Base-by-base conservation (phyloP, 2,329 filamentous ascomycete species). In the Dactylellina parvicollis region DNA sequence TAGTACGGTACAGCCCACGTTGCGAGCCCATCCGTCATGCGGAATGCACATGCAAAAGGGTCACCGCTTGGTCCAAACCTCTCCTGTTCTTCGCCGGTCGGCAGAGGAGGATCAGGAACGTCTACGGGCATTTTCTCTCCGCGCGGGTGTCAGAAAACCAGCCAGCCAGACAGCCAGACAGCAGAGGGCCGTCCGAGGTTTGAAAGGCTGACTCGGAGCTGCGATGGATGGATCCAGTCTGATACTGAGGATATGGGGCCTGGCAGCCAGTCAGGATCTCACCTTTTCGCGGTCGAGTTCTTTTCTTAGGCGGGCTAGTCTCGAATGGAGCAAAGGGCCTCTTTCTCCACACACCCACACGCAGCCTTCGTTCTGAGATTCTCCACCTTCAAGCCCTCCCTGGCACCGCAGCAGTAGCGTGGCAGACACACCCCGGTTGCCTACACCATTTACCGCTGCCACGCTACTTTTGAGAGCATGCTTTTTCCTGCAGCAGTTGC, bases 381-480 rank as follows among this genome's bases (percentile, higher is more conserved):
- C 66, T 72, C 66, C 66, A 72, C 66, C 32, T 50, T 20, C n/a
- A 34, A 72, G 34, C 59, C 55, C 66, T 70, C 66, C 66, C 67
- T 72, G 67, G 67, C 67, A 30, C 59, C 61, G 67, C 60, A 65
- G 67, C 67, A 72, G 52, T 65, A 71, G 67, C 67, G 67, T 72
- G 67, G 67, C 67, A 72, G 59, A 72, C 67, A 65, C 67, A 72
- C 67, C 67, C 67, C 67, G 67, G 67, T 64, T 72, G 67, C 67
- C 67, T 72, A 72, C 67, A 72, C 67, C 67, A 72, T 72, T 71
- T 72, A 72, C 67, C 67, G 67, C 67, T 72, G 67, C 67, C 67
- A 72, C 67, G 67, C 67, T 72, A 72, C 67, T 72, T 72, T 64
- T 59, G 64, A 36, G 40, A 71, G 54, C 38, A 69, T 69, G 64